Base-by-base conservation (phyloP, 2,329 filamentous ascomycete species). In the Claviceps arundinis region DNA sequence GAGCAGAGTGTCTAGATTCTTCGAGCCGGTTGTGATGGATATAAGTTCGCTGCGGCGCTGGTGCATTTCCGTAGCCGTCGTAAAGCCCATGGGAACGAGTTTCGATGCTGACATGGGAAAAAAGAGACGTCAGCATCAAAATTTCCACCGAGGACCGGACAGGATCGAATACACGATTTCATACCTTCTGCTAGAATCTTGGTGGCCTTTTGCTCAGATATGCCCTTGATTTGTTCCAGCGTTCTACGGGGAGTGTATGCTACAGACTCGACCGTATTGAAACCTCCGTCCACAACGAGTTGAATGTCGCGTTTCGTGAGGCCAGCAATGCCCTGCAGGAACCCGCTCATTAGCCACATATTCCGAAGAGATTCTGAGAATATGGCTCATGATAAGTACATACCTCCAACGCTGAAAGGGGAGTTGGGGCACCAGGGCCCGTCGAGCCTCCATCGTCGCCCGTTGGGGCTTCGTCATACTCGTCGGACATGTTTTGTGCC, bases 51-150 rank as follows among this genome's bases (percentile, higher is more conserved):
- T 96, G 67, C 94, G 83, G 57, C 93, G 85, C 61, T 91, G 88
- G 65, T 98, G 94, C 90, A 98, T 98, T 70, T 98, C 94, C 0
- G 93, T 98, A 3, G 93, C 93, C 0, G 93, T 98, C 1, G 94
- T 98, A 66, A 98, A 98, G 43, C 93, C 93, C 90, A 98, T 95
- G 0, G 93, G 93, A 0, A 98, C 93, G 50, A 97, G 79, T 68
- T 96, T 98, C 1, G 89, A 90, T 30, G 91, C 91, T 94, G 2
- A 1, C 4, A 90, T 30, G 91, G 91, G 94, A 2, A 1, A 3
- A 45, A 14, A 42, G n/a, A 1, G 3, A 11, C 34, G 14, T 64
- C 38, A 65, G 55, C 34, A 14, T 50, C 8, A 7, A 14, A 16
- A 26, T 17, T 34, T 19, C 37, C 17, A 37, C 19, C 2, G 8